These are phyloP conservation scores for Acanthamoeba castellanii DNA, from an alignment of 208 protist genomes.

Conservation along the genomic window DNA sequence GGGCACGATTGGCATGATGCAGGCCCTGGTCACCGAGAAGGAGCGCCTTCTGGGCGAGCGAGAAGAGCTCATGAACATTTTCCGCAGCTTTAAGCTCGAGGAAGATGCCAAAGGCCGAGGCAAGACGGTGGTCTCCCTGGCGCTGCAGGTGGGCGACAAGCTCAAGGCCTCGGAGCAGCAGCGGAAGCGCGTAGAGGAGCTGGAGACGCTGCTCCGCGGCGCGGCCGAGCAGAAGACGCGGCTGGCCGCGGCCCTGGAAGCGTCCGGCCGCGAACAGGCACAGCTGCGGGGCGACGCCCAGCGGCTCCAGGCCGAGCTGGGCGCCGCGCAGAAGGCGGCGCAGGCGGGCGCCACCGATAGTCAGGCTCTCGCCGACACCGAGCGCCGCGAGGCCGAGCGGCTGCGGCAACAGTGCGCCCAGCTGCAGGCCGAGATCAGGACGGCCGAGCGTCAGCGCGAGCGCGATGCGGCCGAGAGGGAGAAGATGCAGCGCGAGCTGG, in stretches of 20 bases:
- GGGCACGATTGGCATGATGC: conserved; percentile 23
- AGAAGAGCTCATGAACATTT: conserved; percentile 13
- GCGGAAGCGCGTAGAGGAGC: background rate
- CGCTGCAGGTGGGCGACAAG: background rate
- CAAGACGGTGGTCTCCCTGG: background rate
- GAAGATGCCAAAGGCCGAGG: background rate
- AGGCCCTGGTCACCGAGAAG: background rate
- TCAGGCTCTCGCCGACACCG: background rate
- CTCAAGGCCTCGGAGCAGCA: background rate
- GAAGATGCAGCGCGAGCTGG: background rate
- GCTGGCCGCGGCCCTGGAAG: background rate
- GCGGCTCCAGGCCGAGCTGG: too few species aligned
- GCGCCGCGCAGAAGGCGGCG: too few species aligned
- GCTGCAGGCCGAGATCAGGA: background rate
- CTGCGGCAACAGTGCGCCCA: background rate
- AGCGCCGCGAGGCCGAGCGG: background rate
- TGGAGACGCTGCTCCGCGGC: background rate
- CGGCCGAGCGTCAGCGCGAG: background rate
- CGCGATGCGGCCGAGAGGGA: background rate
- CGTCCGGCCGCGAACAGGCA: background rate
- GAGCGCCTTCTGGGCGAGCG: background rate
- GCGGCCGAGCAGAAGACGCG: background rate
- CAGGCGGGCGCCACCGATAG: too few species aligned
- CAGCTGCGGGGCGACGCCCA: too few species aligned
- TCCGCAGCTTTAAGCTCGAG: background rate